Evolutionary conservation across 768 basidiomycete genomes (phyloP).

Genomic region (Ephemerocybe angulata): DNA sequence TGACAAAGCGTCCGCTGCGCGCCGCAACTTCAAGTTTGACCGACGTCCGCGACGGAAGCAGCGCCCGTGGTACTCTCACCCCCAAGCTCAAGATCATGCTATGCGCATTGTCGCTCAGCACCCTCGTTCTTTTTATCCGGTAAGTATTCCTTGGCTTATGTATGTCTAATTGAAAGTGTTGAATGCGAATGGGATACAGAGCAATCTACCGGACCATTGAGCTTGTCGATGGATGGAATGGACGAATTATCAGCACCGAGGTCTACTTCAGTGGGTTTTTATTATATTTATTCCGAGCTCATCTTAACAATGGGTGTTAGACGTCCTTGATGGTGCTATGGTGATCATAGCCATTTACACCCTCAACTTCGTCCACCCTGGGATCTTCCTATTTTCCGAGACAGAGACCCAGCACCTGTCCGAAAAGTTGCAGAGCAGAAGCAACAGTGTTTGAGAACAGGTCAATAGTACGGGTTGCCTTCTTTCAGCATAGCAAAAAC

Average conservation of each 20-base stretch:
- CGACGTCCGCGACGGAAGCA: conserved; percentile 3
- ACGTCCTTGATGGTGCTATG: conserved; percentile 51
- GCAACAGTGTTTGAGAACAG: no score
- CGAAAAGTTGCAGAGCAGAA: no score
- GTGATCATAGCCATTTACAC: conserved; percentile 46
- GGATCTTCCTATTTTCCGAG: conserved; percentile 28
- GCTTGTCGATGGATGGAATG: conserved; percentile 39
- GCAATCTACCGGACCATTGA: conserved; percentile 42
- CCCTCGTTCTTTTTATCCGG: conserved; percentile 45
- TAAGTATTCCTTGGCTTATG: conserved; percentile 17
- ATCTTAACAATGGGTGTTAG: conserved; percentile 26
- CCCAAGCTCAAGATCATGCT: conserved; percentile 29
- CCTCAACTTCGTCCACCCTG: conserved; percentile 47
- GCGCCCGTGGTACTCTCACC: conserved; percentile 17
- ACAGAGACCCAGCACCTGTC: no score
- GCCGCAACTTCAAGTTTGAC: neutral
- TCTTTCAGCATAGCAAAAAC: no score
- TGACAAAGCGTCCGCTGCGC: conserved; percentile 28
- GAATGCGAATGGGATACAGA: conserved; percentile 16
- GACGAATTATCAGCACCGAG: conserved; percentile 36
- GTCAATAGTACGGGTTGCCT: no score
- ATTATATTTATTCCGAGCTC: no score
- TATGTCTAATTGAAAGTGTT: neutral
- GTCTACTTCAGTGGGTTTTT: conserved; percentile 31
- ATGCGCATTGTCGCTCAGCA: conserved; percentile 34